Conservation (phyloP, 1,284 basidiomycete species). For the Ganoderma leucocontextum region DNA sequence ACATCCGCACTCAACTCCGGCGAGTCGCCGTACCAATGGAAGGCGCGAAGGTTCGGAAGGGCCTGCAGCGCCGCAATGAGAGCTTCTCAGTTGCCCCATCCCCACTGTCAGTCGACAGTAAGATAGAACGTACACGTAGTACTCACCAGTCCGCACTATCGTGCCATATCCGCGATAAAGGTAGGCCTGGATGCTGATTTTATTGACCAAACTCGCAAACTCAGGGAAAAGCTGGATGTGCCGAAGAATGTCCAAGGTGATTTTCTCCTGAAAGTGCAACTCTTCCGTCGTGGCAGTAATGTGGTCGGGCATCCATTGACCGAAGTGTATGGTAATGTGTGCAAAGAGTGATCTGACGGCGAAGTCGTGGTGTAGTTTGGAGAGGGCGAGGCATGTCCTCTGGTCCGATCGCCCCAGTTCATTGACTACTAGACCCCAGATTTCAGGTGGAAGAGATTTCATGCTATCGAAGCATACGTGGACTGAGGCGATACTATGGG, state of each 20-base stretch:
- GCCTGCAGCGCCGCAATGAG: neutral
- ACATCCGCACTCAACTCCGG: neutral
- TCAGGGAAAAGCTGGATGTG: neutral
- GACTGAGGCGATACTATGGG: no score
- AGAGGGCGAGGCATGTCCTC: neutral
- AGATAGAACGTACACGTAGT: neutral
- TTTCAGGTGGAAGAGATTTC: neutral
- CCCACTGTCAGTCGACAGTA: neutral
- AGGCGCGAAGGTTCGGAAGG: neutral
- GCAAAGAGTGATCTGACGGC: neutral
- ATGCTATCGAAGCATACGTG: no score
- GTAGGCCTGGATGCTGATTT: neutral
- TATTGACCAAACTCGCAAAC: neutral
- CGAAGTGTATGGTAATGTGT: neutral
- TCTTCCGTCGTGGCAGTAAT: neutral
- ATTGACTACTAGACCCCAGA: neutral
- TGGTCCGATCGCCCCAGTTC: neutral
- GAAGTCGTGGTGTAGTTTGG: slow-evolving; percentile 1
- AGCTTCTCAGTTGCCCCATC: neutral
- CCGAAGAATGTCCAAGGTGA: neutral
- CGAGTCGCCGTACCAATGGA: neutral
- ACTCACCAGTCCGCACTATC: neutral
- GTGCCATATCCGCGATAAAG: neutral
- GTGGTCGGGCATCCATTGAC: neutral
- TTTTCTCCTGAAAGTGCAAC: neutral